Base-by-base conservation (phyloP, 2,329 filamentous ascomycete species). In the Colletotrichum liaoningense region DNA sequence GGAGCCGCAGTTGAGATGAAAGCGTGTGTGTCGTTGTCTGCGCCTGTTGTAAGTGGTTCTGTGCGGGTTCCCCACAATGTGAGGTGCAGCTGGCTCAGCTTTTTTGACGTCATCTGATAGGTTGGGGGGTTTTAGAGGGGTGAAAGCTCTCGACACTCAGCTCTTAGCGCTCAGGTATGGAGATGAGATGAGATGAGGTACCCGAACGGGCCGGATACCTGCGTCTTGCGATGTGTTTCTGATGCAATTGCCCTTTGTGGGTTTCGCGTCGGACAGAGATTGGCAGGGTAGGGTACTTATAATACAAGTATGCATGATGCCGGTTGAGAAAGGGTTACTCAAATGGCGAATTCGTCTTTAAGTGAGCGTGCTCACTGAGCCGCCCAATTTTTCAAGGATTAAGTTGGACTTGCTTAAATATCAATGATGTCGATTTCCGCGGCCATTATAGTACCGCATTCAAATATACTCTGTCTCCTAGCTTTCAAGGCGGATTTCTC, bases 71-170 rank as follows among this genome's bases (percentile, higher is more conserved):
- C 14, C 70, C 67, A 65, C 67, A 59, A 59, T 24, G 24, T 65
- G 54, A 64, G 55, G 66, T 62, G 14, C 66, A 46, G 59, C 33
- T 56, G 38, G 33, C 33, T 35, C 22, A 0, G 33, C 46, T 56
- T 49, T 56, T 49, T 73, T 70, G 70, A 73, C 67, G 70, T 73
- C 70, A 73, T 70, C 67, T 73, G 67, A 70, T 73, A 73, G 70
- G 70, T n/a, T 54, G 42, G 33, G 57, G 38, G 16, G 24, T 24
- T 42, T 42, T 42, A 16, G 38, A 42, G 38, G 14, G 38, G 42
- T 33, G 28, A 38, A 57, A 35, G 11, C 33, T 35, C 33, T 12
- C 33, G 11, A 26, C 26, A 3, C 26, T n/a, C 2, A 1, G 22
- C 22, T 55, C 11, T 55, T 5, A 7, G 11, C 22, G 19, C 7